phyloP scores from a whole-genome alignment of 306 rosid genomes.

The Prunus mongolica region DNA sequence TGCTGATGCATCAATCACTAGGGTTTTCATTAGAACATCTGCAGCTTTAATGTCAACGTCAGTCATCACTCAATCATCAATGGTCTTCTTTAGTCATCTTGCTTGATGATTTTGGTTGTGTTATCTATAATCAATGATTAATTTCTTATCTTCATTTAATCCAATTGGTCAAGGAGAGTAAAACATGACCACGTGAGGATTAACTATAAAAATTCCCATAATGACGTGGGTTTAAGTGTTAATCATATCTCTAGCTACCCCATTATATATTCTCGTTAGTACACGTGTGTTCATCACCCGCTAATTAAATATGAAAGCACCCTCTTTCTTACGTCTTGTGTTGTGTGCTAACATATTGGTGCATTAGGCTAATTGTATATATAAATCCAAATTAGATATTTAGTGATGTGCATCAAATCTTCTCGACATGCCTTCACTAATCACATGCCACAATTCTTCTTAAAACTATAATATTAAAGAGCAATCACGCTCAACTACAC shows the following conservation, averaged over 20 bases:
- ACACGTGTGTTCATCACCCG: background rate
- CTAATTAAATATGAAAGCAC: background rate
- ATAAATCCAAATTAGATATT: background rate
- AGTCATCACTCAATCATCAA: too few relatives aligned
- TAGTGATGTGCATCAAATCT: background rate
- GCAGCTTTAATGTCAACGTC: too few relatives aligned
- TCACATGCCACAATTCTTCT: background rate
- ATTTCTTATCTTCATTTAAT: too few relatives aligned
- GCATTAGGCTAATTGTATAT: background rate
- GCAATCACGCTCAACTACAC: background rate
- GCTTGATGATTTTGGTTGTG: too few relatives aligned
- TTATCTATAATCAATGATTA: too few relatives aligned
- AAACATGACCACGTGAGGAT: too few relatives aligned
- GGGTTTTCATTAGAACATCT: background rate
- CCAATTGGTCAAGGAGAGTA: too few relatives aligned
- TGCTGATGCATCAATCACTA: background rate
- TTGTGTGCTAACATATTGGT: background rate
- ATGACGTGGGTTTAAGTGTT: background rate
- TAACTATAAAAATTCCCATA: background rate
- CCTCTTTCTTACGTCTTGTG: background rate
- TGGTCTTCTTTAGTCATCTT: too few relatives aligned
- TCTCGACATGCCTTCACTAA: background rate
- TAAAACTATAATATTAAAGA: background rate
- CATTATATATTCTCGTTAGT: background rate
- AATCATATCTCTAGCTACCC: background rate